Evolutionary conservation across 495 filamentous ascomycete genomes (phyloP), one percentile per base, ranked within the genome.

Genomic region (Diplogelasinospora grovesii): DNA sequence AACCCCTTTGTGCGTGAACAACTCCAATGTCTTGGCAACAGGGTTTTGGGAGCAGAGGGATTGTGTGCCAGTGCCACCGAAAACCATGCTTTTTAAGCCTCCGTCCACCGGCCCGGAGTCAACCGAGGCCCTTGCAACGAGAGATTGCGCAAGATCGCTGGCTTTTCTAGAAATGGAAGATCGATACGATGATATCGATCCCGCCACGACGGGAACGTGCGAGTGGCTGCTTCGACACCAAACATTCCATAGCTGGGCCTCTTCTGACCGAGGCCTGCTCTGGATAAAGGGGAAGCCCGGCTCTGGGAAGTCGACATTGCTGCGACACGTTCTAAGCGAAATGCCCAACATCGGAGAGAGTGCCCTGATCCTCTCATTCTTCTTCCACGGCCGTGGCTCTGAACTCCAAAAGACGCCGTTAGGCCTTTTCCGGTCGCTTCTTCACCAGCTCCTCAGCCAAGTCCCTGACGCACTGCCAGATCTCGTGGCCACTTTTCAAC

Each of bases 271-370:
- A 26, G 59, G 60, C 9, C 42, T 72, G 13, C 53, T 72, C 10
- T 73, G 68, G 70, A 60, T 72, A 20, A 62, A 64, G 34, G n/a
- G 70, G 14, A 74, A 70, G 43, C 66, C 69, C 5, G 68, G 68
- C 11, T 57, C 62, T 10, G 69, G 70, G 0, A 73, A 74, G 52
- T 70, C 66, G 1, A 73, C 68, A 1, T 36, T 74, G 16, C 57
- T 68, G 49, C 60, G 58, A 37, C 53, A 52, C 36, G 56, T 46
- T 19, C 29, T 54, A n/a, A n/a, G n/a, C 49, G 20, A 32, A 16
- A 50, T 52, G 39, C 14, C 8, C 20, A 18, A 10, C 3, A 18
- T 10, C 18, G 22, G 30, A 22, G 27, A 43, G 26, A 26, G 43
- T 29, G 29, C 29, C 25, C 46, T 63, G 25, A 38, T 55, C 16